Conservation (phyloP, 2,329 filamentous ascomycete genomes). For the Phoma sp. region DNA sequence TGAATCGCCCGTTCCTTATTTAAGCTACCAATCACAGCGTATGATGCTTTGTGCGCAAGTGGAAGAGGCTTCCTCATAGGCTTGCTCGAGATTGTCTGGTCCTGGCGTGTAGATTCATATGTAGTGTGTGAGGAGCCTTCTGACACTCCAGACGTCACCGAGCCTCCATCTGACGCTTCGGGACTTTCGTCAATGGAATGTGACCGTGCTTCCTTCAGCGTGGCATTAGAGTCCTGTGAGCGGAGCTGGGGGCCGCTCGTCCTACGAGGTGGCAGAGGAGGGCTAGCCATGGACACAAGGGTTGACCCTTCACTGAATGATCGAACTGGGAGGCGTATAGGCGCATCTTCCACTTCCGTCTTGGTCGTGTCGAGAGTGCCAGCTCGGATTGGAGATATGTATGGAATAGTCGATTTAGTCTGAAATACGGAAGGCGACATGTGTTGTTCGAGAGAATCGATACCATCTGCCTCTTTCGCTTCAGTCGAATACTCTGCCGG, state of each 20-base stretch:
- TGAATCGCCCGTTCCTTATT: neutral
- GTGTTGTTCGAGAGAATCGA: slow-evolving; percentile 25
- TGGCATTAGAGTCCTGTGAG: neutral
- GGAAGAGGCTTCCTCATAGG: slow-evolving; percentile 19
- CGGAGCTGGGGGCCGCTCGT: slow-evolving; percentile 17
- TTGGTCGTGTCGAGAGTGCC: slow-evolving; percentile 5
- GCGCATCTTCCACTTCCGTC: neutral
- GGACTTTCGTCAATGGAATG: slow-evolving; percentile 19
- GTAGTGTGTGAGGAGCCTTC: slow-evolving; percentile 26
- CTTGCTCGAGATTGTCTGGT: slow-evolving; percentile 2
- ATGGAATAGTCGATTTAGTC: slow-evolving; percentile 14
- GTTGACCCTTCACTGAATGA: slow-evolving; percentile 16
- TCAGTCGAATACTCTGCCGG: neutral
- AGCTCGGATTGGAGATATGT: neutral
- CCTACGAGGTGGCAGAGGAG: slow-evolving; percentile 31
- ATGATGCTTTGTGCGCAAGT: slow-evolving; percentile 19
- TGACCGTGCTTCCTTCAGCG: slow-evolving; percentile 9
- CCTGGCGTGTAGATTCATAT: slow-evolving; percentile 9
- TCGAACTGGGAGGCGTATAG: slow-evolving; percentile 7
- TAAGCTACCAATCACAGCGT: slow-evolving; percentile 11
- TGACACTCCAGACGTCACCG: slow-evolving; percentile 22
- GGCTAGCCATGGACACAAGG: neutral
- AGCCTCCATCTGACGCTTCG: slow-evolving; percentile 5
- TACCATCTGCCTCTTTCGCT: neutral
- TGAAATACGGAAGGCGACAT: slow-evolving; percentile 25